Percentiles rank a stretch among this genome's conserved stretches.
Conservation (phyloP, 2,329 filamentous ascomycete genomes). For the Sporothrix phasma region DNA sequence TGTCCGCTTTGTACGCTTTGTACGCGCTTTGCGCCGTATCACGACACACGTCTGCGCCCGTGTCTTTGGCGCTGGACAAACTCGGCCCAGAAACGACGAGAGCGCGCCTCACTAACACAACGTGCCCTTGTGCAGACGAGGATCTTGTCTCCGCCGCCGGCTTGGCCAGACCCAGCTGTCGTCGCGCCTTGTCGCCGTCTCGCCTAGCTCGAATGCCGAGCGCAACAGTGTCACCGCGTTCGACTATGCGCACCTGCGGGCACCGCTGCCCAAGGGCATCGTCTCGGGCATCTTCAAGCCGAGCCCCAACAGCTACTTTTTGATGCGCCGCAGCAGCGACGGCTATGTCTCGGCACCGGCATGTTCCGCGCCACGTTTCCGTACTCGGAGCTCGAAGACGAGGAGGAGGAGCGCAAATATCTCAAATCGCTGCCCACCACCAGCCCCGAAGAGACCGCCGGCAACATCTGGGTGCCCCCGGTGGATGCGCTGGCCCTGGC, state of each 20-base stretch:
- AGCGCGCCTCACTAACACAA: not conserved
- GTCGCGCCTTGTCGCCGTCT: constrained; percentile 61
- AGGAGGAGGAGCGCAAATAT: constrained; percentile 67
- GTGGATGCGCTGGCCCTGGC: constrained; percentile 70
- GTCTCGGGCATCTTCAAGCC: constrained; percentile 87
- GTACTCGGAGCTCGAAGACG: constrained; percentile 61
- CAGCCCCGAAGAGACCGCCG: constrained; percentile 84
- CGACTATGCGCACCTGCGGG: constrained; percentile 91
- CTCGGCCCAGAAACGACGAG: not conserved
- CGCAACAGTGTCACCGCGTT: constrained; percentile 69
- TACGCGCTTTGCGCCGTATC: not conserved
- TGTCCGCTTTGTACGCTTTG: not conserved
- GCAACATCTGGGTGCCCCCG: constrained; percentile 92
- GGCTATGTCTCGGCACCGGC: constrained; percentile 79
- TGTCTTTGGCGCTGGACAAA: not conserved
- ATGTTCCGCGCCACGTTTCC: constrained; percentile 91
- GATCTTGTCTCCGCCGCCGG: constrained; percentile 76
- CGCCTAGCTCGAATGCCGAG: constrained; percentile 60
- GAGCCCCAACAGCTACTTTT: constrained; percentile 85
- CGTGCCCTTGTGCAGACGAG: constrained; percentile 39
- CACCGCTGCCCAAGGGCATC: constrained; percentile 83
- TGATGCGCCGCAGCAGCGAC: constrained; percentile 85
- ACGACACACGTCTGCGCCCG: not conserved
- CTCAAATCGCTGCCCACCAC: constrained; percentile 76
- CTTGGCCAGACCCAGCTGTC: constrained; percentile 87